Evolutionary conservation across 148 eudicot species (phyloP).

Genomic region (Vaccinium macrocarpon): DNA sequence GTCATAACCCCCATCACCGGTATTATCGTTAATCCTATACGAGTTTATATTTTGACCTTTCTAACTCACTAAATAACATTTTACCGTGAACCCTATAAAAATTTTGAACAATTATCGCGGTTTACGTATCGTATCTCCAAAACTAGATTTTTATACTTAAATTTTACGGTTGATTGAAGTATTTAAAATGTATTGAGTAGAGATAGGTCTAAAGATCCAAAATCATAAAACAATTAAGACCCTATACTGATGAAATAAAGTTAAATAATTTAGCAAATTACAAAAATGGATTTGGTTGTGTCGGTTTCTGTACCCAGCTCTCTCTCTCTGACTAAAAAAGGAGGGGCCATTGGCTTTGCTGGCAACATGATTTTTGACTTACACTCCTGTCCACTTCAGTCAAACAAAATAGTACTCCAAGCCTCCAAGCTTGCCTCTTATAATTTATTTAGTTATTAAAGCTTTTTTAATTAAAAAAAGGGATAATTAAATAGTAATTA

Average conservation of each 20-base stretch:
- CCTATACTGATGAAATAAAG: too few species aligned
- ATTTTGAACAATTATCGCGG: too few species aligned
- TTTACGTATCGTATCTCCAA: not conserved
- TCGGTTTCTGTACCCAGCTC: not conserved
- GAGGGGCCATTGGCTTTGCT: not conserved
- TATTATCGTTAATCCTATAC: not conserved
- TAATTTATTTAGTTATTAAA: not conserved
- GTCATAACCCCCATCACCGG: not conserved
- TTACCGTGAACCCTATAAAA: too few species aligned
- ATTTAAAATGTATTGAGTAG: not conserved
- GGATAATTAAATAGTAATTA: not conserved
- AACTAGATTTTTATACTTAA: not conserved
- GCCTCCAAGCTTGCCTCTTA: not conserved
- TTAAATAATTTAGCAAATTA: not conserved
- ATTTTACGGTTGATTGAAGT: not conserved
- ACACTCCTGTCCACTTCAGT: slow-evolving; percentile 4
- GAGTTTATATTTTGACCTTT: not conserved
- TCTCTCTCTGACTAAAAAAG: not conserved
- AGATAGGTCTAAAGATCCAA: not conserved
- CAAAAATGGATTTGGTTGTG: not conserved
- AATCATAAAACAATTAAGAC: not conserved
- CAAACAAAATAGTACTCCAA: not conserved
- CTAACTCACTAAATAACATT: not conserved
- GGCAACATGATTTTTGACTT: not conserved
- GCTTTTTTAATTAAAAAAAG: too few species aligned